Percentiles rank a stretch among this genome's conserved stretches.
These are phyloP conservation scores for Nowakowskiella sp. DNA, from an alignment of 192 early-diverging fungal species.

Conservation along the genomic window DNA sequence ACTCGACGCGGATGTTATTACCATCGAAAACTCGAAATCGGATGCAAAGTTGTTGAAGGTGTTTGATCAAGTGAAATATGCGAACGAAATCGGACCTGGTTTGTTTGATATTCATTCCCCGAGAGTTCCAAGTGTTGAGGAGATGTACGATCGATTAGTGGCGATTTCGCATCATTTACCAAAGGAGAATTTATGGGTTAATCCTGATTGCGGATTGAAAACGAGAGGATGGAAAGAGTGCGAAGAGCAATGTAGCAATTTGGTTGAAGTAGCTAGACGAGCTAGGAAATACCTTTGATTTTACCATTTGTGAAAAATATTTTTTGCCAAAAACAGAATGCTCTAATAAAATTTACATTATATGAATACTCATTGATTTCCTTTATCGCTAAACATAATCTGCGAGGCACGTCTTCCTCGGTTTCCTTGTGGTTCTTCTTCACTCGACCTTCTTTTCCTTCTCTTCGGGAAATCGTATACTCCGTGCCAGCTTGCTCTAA, in stretches of 20 bases:
- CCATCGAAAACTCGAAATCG: constrained; percentile 96
- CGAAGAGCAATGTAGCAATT: constrained; percentile 75
- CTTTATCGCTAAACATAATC: too few species aligned
- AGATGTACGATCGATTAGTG: constrained; percentile 78
- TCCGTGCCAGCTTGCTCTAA: too few species aligned
- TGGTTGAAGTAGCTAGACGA: constrained; percentile 69
- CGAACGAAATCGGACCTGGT: constrained; percentile 90
- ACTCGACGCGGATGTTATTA: constrained; percentile 92
- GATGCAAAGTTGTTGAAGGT: constrained; percentile 89
- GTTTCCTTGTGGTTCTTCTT: neutral
- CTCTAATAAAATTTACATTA: neutral
- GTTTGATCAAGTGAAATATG: constrained; percentile 67
- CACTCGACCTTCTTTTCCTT: neutral
- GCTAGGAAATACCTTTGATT: constrained; percentile 36
- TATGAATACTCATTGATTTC: too few species aligned
- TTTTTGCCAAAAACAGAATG: neutral
- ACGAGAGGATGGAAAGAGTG: constrained; percentile 94
- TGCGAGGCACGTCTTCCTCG: neutral
- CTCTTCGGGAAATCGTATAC: too few species aligned
- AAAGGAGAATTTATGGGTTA: constrained; percentile 78
- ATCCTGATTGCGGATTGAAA: constrained; percentile 95
- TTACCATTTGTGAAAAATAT: neutral
- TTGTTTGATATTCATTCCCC: constrained; percentile 99
- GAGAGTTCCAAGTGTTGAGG: constrained; percentile 79
- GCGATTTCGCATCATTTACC: constrained; percentile 82